Percentiles rank a stretch among this genome's conserved stretches.
phyloP scores from a whole-genome alignment of 306 rosid species.

The Sicyos edulis region DNA sequence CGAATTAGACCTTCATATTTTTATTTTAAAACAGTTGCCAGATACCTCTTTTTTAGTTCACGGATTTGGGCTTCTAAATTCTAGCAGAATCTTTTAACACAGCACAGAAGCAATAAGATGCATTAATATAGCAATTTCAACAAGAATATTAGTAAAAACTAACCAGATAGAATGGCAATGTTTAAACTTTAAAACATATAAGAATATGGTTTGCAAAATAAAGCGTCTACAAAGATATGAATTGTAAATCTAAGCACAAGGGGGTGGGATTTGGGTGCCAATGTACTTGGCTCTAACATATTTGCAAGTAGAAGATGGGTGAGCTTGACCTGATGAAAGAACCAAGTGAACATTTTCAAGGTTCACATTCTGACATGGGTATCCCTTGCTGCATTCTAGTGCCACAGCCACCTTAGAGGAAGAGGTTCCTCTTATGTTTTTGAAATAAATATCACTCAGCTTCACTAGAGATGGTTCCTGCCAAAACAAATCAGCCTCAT shows the following conservation, averaged over 20 bases:
- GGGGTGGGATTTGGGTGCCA: slow-evolving; percentile 55
- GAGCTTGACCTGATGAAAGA: slow-evolving; percentile 28
- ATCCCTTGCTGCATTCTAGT: slow-evolving; percentile 38
- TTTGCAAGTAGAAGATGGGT: slow-evolving; percentile 38
- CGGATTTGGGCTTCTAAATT: too few relatives aligned
- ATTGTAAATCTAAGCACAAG: slow-evolving; percentile 29
- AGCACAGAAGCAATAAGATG: too few relatives aligned
- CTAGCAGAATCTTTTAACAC: too few relatives aligned
- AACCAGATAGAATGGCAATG: too few relatives aligned
- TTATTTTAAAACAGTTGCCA: too few relatives aligned
- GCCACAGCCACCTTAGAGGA: slow-evolving; percentile 43
- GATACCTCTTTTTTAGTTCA: too few relatives aligned
- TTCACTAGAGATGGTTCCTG: slow-evolving; percentile 43
- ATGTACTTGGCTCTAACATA: slow-evolving; percentile 44
- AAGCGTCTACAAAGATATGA: neutral
- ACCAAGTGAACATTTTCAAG: slow-evolving; percentile 47
- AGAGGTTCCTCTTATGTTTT: slow-evolving; percentile 46
- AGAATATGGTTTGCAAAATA: neutral
- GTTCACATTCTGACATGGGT: slow-evolving; percentile 43
- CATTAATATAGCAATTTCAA: too few relatives aligned
- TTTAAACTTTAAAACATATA: neutral
- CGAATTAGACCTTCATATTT: too few relatives aligned
- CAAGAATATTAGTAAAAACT: too few relatives aligned
- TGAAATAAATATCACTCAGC: slow-evolving; percentile 45
- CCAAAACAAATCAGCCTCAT: neutral